Conservation (phyloP, 495 filamentous ascomycete genomes). For the Penicillium cosmopolitanum region DNA sequence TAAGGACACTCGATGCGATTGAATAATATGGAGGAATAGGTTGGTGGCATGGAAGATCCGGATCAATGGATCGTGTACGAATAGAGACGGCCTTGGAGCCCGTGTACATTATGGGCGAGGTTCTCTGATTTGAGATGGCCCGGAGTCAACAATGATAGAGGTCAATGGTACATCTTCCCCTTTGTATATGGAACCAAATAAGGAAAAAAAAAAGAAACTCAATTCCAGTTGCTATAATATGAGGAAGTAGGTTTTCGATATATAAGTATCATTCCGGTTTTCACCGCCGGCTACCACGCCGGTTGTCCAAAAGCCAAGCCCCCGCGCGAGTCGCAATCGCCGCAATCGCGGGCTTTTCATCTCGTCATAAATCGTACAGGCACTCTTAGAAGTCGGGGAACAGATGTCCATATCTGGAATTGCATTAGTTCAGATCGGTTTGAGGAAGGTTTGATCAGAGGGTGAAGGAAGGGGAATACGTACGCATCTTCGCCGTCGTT, state of each 20-base stretch:
- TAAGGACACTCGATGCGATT: neutral
- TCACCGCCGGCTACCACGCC: conserved; percentile 20
- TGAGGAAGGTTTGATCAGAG: neutral
- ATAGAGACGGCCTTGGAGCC: conserved; percentile 32
- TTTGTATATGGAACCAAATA: conserved; percentile 28
- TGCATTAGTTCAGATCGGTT: too few relatives aligned
- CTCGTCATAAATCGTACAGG: conserved; percentile 44
- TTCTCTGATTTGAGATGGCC: conserved; percentile 18
- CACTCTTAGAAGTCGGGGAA: conserved; percentile 71
- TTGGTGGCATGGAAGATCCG: conserved; percentile 6
- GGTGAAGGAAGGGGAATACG: conserved; percentile 41
- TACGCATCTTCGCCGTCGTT: conserved; percentile 77
- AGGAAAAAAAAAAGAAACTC: conserved; percentile 26
- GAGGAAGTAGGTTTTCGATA: conserved; percentile 23
- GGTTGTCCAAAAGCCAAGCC: conserved; percentile 15
- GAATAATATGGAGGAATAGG: conserved; percentile 2
- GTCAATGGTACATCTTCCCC: conserved; percentile 25
- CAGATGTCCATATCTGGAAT: conserved; percentile 64
- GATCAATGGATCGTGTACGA: conserved; percentile 24
- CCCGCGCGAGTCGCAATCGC: conserved; percentile 10
- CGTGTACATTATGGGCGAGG: conserved; percentile 35
- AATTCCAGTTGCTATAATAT: conserved; percentile 33
- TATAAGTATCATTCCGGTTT: conserved; percentile 24
- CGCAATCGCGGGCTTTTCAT: conserved; percentile 33
- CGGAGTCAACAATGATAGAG: conserved; percentile 19